Evolutionary conservation across 2,329 filamentous ascomycete genomes (phyloP), one percentile per base, ranked within the genome.

Genomic region (Nothopassalora personata): DNA sequence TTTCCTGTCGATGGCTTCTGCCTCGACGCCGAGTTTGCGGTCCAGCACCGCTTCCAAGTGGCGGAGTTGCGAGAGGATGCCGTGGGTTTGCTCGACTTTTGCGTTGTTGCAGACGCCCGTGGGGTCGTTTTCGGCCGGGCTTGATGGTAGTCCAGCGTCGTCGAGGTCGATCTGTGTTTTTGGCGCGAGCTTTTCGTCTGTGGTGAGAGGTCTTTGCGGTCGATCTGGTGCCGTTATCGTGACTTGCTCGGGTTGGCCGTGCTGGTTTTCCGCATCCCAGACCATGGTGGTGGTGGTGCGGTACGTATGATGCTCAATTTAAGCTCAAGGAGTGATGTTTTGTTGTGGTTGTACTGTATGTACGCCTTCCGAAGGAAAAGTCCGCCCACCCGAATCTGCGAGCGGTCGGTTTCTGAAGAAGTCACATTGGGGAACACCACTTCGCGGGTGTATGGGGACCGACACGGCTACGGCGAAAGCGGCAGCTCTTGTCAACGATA

Each of bases 1-100:
- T 53, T 72, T 79, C 8, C 77, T 74, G 58, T 79, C 77, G 31
- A 80, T 76, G 23, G 78, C 78, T 60, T 79, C 76, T 3, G 75
- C 77, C 64, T 80, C 78, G 52, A 80, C 74, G 23, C 77, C 77
- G 58, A 79, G 69, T 64, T 76, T 78, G 48, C 68, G 68, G 64
- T 80, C 78, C 49, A 80, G 71, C 66, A 71, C 71, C 47, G 73
- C 70, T 61, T 80, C 78, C 46, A 72, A 68, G 33, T 61, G 54
- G 31, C 73, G 69, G 56, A 79, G 58, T 5, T 67, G 66, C 43
- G 65, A 56, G 18, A 74, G 64, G 39, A 74, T 64, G 34, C 70
- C 70, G 51, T 63, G 65, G 27, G 66, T 58, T 36, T 66, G 58
- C n/a, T 62, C 64, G 27, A 66, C 59, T 36, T 66, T 57, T n/a